Percentiles rank a stretch among this genome's conserved stretches.
Conservation (phyloP, 495 filamentous ascomycete species). For the Penicillium atrosanguineum region DNA sequence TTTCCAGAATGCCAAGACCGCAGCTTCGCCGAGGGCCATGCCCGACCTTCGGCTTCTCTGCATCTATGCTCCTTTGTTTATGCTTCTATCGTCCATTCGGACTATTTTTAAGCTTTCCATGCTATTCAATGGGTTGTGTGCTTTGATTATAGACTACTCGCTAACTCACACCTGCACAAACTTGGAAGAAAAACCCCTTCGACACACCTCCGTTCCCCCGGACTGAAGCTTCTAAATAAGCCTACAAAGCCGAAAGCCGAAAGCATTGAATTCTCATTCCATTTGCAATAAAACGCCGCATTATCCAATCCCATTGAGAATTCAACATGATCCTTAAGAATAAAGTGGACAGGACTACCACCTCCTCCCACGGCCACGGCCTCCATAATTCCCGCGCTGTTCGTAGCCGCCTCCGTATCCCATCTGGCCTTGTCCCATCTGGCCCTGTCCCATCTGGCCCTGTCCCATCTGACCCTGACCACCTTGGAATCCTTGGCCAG, state of each 20-base stretch:
- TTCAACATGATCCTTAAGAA: slow-evolving; percentile 13
- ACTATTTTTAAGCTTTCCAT: not conserved
- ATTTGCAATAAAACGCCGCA: slow-evolving; percentile 28
- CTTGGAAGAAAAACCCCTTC: not conserved
- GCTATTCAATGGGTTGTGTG: not conserved
- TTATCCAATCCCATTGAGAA: slow-evolving; percentile 11
- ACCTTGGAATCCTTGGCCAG: slow-evolving; percentile 41
- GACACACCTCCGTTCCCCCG: slow-evolving; percentile 20
- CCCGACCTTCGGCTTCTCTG: slow-evolving; percentile 7
- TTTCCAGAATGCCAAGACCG: slow-evolving; percentile 57
- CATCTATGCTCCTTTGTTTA: not conserved
- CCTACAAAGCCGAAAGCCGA: not conserved
- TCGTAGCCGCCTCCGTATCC: slow-evolving; percentile 51
- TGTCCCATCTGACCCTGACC: slow-evolving; percentile 51
- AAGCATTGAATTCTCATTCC: slow-evolving; percentile 7
- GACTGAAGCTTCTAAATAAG: slow-evolving; percentile 4
- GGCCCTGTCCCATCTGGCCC: slow-evolving; percentile 54
- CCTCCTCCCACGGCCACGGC: slow-evolving; percentile 46
- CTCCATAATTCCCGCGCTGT: slow-evolving; percentile 46
- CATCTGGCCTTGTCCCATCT: too few relatives aligned
- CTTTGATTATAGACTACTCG: not conserved
- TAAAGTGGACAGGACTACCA: slow-evolving; percentile 33
- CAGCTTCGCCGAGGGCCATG: slow-evolving; percentile 34
- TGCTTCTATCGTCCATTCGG: not conserved
- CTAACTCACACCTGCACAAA: not conserved